A percentile compares a stretch with the other conserved stretches of the same genome.
These are phyloP conservation scores for Cordyceps cicadae DNA, from an alignment of 2,329 filamentous ascomycete species.

Conservation along the genomic window DNA sequence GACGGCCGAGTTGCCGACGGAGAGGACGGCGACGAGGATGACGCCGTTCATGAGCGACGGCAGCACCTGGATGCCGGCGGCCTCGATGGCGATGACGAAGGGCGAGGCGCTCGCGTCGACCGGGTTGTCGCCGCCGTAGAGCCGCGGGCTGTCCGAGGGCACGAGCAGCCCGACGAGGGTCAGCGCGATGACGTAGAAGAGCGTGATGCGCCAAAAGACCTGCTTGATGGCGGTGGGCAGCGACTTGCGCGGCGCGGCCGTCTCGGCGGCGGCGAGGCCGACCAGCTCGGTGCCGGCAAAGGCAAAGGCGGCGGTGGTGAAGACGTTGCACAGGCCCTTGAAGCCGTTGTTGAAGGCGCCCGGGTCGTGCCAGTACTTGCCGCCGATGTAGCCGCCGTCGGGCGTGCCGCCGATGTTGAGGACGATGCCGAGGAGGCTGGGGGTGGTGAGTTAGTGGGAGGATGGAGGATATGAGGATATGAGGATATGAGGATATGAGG, in stretches of 20 bases:
- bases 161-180: conserved; percentile 69
- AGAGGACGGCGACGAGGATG: conserved; percentile 77
- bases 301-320: conserved; percentile 60
- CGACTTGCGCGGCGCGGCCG: conserved; percentile 60
- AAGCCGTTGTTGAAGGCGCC: conserved; percentile 71
- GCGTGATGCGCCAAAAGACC: conserved; percentile 77
- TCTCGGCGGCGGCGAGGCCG: conserved; percentile 61
- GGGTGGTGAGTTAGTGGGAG: not conserved
- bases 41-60: conserved; percentile 80
- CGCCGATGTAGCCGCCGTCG: conserved; percentile 62
- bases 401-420: conserved; percentile 67
- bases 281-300: conserved; percentile 62
- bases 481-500: too few species aligned
- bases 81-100: conserved; percentile 77
- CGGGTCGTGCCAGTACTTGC: conserved; percentile 60
- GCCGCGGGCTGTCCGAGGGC: conserved; percentile 43
- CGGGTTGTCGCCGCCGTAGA: conserved; percentile 15
- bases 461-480: too few species aligned
- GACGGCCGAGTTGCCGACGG: conserved; percentile 75
- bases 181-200: conserved; percentile 75
- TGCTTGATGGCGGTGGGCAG: conserved; percentile 75
- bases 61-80: conserved; percentile 65
- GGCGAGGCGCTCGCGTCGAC: conserved; percentile 59
- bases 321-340: conserved; percentile 63
- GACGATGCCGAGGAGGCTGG: conserved; percentile 65